These are phyloP conservation scores for Syzygium aromaticum DNA, from an alignment of 345 rosid genomes.

Conservation along the genomic window DNA sequence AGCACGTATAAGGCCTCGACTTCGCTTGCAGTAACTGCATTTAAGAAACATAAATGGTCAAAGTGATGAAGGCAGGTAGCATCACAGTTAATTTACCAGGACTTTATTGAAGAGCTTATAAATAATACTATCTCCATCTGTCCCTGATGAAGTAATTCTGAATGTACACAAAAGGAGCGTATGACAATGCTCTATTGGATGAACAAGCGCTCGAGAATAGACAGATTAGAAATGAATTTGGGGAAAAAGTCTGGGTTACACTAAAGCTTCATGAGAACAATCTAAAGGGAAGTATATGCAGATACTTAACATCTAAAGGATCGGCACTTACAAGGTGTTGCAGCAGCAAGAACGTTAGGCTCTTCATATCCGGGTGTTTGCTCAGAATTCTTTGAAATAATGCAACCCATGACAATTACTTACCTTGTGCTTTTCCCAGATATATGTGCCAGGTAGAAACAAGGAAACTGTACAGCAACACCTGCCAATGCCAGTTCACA, in stretches of 20 bases:
- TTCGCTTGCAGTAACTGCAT: slow-evolving; percentile 71
- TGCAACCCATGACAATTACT: slow-evolving; percentile 35
- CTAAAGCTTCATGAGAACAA: not conserved
- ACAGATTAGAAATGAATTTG: not conserved
- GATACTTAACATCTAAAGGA: not conserved
- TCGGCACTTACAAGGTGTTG: slow-evolving; percentile 56
- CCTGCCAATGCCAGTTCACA: not conserved
- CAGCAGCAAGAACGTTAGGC: slow-evolving; percentile 58
- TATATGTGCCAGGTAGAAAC: not conserved
- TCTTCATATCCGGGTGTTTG: slow-evolving; percentile 46
- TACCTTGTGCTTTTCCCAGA: not conserved
- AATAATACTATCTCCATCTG: not conserved
- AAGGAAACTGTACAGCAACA: not conserved
- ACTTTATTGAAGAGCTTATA: not conserved
- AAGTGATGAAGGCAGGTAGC: not conserved
- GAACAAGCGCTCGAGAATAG: not conserved
- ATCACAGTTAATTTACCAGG: not conserved
- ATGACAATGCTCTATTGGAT: not conserved
- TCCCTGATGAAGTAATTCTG: not conserved
- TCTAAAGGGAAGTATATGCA: not conserved
- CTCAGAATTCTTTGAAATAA: slow-evolving; percentile 19
- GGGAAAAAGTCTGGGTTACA: not conserved
- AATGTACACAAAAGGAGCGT: not conserved
- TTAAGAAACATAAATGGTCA: not conserved
- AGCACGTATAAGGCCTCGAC: slow-evolving; percentile 81